Evolutionary conservation across 139 green algal genomes (phyloP).

Genomic region (Tetraselmis chui): DNA sequence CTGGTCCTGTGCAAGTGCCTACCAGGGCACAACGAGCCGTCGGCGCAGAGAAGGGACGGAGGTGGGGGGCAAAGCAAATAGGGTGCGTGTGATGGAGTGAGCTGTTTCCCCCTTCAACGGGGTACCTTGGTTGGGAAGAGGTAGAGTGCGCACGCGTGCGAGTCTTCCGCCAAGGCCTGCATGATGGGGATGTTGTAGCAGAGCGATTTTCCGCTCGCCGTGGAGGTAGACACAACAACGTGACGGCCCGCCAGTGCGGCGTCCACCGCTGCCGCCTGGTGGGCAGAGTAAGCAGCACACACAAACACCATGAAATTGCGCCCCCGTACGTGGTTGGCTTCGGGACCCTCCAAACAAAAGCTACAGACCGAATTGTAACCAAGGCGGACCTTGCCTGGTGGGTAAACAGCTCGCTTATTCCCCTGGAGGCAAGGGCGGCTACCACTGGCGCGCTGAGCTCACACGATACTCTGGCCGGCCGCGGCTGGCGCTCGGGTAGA

Average conservation of each 20-base stretch:
- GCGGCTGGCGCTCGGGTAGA: constrained; percentile 38
- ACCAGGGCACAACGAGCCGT: too few species aligned
- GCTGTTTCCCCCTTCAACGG: too few species aligned
- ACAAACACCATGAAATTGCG: too few species aligned
- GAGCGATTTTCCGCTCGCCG: constrained; percentile 86
- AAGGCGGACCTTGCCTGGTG: constrained; percentile 31
- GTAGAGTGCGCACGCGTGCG: constrained; percentile 62
- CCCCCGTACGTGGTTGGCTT: too few species aligned
- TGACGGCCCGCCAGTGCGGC: constrained; percentile 41
- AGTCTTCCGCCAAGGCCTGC: constrained; percentile 31
- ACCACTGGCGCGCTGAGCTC: constrained; percentile 31
- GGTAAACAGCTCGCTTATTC: constrained; percentile 39
- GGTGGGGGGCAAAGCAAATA: too few species aligned
- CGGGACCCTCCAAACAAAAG: too few species aligned
- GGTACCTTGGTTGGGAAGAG: constrained; percentile 93
- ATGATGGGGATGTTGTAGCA: constrained; percentile 84
- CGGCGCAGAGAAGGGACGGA: too few species aligned
- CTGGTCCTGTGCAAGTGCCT: constrained; percentile 69
- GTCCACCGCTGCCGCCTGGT: constrained; percentile 50
- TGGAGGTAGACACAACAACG: constrained; percentile 81
- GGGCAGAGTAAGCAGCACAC: too few species aligned
- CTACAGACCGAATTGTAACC: too few species aligned
- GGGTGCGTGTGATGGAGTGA: too few species aligned
- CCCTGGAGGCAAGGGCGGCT: constrained; percentile 30
- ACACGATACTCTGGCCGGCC: neutral